Evolutionary conservation across 2,329 filamentous ascomycete genomes (phyloP).

Genomic region (Westerdykella ornata): DNA sequence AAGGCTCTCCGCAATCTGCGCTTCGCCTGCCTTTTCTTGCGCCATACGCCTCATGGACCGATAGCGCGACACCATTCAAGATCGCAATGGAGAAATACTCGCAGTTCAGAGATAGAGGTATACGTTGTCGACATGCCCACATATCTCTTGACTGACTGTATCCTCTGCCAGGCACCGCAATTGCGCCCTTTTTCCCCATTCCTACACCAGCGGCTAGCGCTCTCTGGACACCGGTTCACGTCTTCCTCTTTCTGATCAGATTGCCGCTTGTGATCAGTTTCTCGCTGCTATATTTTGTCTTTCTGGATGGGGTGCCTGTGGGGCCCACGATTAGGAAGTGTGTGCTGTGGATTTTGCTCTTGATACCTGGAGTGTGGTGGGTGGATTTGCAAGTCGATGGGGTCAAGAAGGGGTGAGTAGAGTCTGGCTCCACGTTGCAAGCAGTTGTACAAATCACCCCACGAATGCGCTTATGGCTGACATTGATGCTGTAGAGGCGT

Average conservation of each 20-base stretch:
- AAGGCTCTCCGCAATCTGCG: too few relatives aligned
- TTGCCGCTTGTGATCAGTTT: slow-evolving; percentile 69
- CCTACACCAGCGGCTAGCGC: slow-evolving; percentile 56
- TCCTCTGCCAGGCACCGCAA: slow-evolving; percentile 67
- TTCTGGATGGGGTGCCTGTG: slow-evolving; percentile 76
- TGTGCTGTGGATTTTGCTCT: slow-evolving; percentile 78
- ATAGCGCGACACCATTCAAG: slow-evolving; percentile 3
- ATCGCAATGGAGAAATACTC: slow-evolving; percentile 83
- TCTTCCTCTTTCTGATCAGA: slow-evolving; percentile 71
- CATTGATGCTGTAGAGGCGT: slow-evolving; percentile 1
- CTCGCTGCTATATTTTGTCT: slow-evolving; percentile 63
- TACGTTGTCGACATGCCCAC: slow-evolving; percentile 2
- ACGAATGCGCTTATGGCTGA: not conserved
- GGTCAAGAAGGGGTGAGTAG: slow-evolving; percentile 74
- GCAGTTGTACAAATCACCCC: not conserved
- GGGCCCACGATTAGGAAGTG: slow-evolving; percentile 68
- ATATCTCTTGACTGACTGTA: not conserved
- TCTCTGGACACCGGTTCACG: slow-evolving; percentile 57
- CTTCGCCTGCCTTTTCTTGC: too few relatives aligned
- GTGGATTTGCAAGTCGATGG: slow-evolving; percentile 97
- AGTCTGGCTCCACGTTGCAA: not conserved
- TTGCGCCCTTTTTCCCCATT: slow-evolving; percentile 89
- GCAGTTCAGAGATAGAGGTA: slow-evolving; percentile 85
- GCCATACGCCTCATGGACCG: slow-evolving; percentile 9
- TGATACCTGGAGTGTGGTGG: slow-evolving; percentile 93